Base-by-base conservation (phyloP, 2,329 filamentous ascomycete species). In the Biscogniauxia marginata region DNA sequence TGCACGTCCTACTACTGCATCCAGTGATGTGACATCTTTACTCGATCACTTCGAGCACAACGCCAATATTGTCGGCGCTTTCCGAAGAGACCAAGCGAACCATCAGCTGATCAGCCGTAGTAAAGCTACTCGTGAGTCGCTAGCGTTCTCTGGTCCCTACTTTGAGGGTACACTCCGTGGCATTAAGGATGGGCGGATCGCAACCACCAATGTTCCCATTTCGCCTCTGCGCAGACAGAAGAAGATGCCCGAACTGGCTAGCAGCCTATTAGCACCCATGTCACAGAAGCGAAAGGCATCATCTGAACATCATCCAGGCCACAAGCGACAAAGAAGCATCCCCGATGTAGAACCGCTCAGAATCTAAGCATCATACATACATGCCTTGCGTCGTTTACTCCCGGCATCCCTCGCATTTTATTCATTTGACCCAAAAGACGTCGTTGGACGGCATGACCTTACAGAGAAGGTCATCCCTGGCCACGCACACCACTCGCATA, bases 21-120 rank as follows among this genome's bases (percentile, higher is more conserved):
- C 74, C 24, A 78, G 77, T 66, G 79, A 84, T 60, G 62, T 73
- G 20, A 76, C 84, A 58, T 79, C 80, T 22, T 79, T 88, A 53
- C 74, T 89, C n/a, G 80, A 81, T 53, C 86, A 88, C 63, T 84
- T 92, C 43, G 85, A 88, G 65, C 83, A 85, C 62, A 84, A 84
- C 56, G 74, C 80, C 7, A 83, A 86, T 55, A 84, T 88, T 13
- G 89, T 95, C 34, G 89, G 89, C 39, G 88, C 90, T 1, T 96
- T 95, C 79, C 89, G 89, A 54, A 84, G 79, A 61, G 87, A 84
- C 71, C 85, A 84, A 69, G 85, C 78, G 77, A 83, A 84, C 68
- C 80, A 84, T 67, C 80, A 84, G 63, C 75, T 85, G 57, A 83
- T 85, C 56, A 71, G 82, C 60, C 84, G 82, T 73, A 83, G 81